Conservation (phyloP, 2,329 filamentous ascomycete genomes). For the Daldinia sp. region DNA sequence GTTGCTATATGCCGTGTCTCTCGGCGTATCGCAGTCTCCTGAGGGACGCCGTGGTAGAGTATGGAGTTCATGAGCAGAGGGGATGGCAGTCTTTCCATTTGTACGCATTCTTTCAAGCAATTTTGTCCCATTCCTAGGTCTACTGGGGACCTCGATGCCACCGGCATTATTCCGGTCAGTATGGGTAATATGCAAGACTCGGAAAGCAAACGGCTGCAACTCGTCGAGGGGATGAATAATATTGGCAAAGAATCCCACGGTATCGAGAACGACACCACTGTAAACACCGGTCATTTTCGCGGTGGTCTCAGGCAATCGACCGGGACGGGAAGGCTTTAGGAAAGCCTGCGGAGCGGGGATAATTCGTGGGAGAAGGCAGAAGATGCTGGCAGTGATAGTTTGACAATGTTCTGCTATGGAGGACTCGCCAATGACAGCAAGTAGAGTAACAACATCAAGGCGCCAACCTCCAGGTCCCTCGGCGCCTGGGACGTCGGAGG, state of each 20-base stretch:
- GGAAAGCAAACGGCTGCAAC: constrained; percentile 61
- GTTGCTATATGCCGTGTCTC: constrained; percentile 33
- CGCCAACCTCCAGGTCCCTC: constrained; percentile 60
- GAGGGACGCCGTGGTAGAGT: constrained; percentile 37
- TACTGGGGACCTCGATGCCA: constrained; percentile 39
- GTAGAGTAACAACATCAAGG: constrained; percentile 71
- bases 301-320: constrained; percentile 65
- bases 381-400: constrained; percentile 68
- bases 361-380: constrained; percentile 69
- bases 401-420: constrained; percentile 70
- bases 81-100: constrained; percentile 32
- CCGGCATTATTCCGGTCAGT: constrained; percentile 49
- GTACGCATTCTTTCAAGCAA: constrained; percentile 32
- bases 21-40: constrained; percentile 28
- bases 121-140: constrained; percentile 20
- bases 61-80: constrained; percentile 15
- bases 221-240: constrained; percentile 69
- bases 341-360: constrained; percentile 73
- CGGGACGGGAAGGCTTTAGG: constrained; percentile 67
- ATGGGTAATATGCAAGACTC: constrained; percentile 63
- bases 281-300: constrained; percentile 70
- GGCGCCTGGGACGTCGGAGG: constrained; percentile 54
- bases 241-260: constrained; percentile 72
- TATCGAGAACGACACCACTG: constrained; percentile 65
- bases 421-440: constrained; percentile 72